Percentiles rank a stretch among this genome's conserved stretches.
These are phyloP conservation scores for Pseudozyma sp. DNA, from an alignment of 1,284 basidiomycete species.

Conservation along the genomic window DNA sequence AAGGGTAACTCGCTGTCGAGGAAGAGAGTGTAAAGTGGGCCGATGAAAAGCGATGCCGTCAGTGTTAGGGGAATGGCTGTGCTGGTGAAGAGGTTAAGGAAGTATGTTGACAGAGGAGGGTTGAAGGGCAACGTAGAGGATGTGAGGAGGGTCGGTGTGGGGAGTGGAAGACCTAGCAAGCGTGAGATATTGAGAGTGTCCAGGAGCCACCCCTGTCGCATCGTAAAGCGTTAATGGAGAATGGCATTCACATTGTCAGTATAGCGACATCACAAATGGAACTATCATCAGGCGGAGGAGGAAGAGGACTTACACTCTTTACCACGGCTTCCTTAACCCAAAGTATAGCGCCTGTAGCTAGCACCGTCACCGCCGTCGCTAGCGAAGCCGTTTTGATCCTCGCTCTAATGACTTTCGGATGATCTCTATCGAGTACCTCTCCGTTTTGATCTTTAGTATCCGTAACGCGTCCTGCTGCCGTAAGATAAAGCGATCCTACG, in stretches of 20 bases:
- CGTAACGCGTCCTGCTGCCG: constrained; percentile 53
- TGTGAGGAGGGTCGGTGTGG: constrained; percentile 42
- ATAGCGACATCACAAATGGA: background rate
- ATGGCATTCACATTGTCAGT: constrained; percentile 2
- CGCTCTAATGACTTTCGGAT: constrained; percentile 48
- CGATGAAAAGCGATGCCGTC: constrained; percentile 82
- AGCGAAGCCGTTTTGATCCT: constrained; percentile 45
- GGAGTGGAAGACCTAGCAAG: constrained; percentile 53
- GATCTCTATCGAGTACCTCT: constrained; percentile 37
- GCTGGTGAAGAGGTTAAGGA: constrained; percentile 8
- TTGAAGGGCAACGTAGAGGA: constrained; percentile 44
- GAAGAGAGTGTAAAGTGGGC: constrained; percentile 80
- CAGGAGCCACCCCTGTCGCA: constrained; percentile 23
- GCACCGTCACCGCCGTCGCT: constrained; percentile 24
- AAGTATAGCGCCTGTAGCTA: constrained; percentile 26
- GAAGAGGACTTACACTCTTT: constrained; percentile 17
- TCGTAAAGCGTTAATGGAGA: background rate
- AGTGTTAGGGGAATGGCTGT: constrained; percentile 67
- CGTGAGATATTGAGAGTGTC: constrained; percentile 30
- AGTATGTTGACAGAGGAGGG: constrained; percentile 25
- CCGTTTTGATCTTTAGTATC: constrained; percentile 23
- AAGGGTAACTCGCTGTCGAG: constrained; percentile 76
- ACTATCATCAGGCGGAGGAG: background rate
- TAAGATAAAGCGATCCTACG: constrained; percentile 72
- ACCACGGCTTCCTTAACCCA: constrained; percentile 20